Percentiles rank a stretch among this genome's conserved stretches.
Conservation (phyloP, 2,329 filamentous ascomycete species). For the Hyphodiscus sp. region DNA sequence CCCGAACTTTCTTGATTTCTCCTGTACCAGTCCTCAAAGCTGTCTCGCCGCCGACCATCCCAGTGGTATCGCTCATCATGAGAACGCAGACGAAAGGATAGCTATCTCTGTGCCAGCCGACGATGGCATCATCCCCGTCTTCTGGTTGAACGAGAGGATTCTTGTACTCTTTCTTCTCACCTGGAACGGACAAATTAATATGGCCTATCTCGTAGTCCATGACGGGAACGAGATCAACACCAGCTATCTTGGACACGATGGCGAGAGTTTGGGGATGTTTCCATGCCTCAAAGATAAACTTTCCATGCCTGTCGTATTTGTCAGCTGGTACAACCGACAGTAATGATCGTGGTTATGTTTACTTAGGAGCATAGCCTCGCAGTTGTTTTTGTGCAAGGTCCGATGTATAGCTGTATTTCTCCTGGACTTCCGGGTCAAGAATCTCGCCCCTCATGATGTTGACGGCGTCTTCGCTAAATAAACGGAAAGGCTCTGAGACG, state of each 20-base stretch:
- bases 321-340: constrained; percentile 13
- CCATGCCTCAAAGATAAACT: constrained; percentile 59
- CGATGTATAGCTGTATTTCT: constrained; percentile 51
- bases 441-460: constrained; percentile 56
- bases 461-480: constrained; percentile 57
- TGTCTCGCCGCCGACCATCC: constrained; percentile 49
- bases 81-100: constrained; percentile 46
- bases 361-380: constrained; percentile 50
- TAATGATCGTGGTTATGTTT: constrained; percentile 27
- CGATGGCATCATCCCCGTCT: constrained; percentile 32
- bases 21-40: constrained; percentile 50
- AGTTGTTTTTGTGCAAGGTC: constrained; percentile 51
- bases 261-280: constrained; percentile 46
- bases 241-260: constrained; percentile 49
- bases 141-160: constrained; percentile 23
- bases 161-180: constrained; percentile 21
- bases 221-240: constrained; percentile 49
- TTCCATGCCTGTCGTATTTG: constrained; percentile 43
- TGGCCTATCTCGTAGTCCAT: constrained; percentile 54
- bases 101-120: constrained; percentile 44
- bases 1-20: constrained; percentile 38
- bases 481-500: constrained; percentile 57
- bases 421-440: constrained; percentile 48
- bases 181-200: constrained; percentile 45
- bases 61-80: constrained; percentile 42